Conservation (phyloP, 805 yeast genomes). For the Lachancea meyersii region DNA sequence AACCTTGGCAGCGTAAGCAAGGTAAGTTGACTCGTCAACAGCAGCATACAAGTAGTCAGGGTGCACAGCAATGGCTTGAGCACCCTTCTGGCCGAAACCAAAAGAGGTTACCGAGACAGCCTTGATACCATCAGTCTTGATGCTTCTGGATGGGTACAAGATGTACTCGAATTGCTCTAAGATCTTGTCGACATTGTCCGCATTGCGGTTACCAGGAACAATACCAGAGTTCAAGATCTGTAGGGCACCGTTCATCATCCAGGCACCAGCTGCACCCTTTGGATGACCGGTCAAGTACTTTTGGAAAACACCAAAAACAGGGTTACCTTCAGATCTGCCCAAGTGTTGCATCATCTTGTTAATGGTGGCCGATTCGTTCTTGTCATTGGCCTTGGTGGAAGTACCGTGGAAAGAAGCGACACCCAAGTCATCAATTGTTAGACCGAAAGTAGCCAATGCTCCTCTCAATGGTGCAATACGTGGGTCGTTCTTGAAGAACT, state of each 20-base stretch:
- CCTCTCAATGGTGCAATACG: slow-evolving; percentile 97
- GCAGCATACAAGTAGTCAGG: slow-evolving; percentile 90
- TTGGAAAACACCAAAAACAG: slow-evolving; percentile 97
- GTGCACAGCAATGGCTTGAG: slow-evolving; percentile 85
- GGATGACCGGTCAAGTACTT: slow-evolving; percentile 99
- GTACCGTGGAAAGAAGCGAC: slow-evolving; percentile 99
- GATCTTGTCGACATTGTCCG: slow-evolving; percentile 85
- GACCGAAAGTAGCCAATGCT: slow-evolving; percentile 87
- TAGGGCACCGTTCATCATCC: slow-evolving; percentile 98
- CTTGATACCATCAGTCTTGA: slow-evolving; percentile 94
- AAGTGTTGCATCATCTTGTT: slow-evolving; percentile 89
- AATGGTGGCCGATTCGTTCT: slow-evolving; percentile 91
- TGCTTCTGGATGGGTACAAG: slow-evolving; percentile 87
- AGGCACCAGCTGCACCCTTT: slow-evolving; percentile 99
- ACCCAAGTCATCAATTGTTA: slow-evolving; percentile 89
- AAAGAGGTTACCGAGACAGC: slow-evolving; percentile 96
- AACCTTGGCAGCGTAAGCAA: slow-evolving; percentile 65
- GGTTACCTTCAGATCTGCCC: slow-evolving; percentile 97
- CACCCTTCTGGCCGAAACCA: slow-evolving; percentile 99
- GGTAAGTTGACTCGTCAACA: slow-evolving; percentile 65
- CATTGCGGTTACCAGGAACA: slow-evolving; percentile 98
- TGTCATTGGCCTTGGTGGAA: slow-evolving; percentile 96
- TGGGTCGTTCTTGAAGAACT: slow-evolving; percentile 84
- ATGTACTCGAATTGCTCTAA: slow-evolving; percentile 82
- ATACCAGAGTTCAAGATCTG: slow-evolving; percentile 88